These are phyloP conservation scores for Aspergillus texensis DNA, from an alignment of 2,329 filamentous ascomycete genomes.

Conservation along the genomic window DNA sequence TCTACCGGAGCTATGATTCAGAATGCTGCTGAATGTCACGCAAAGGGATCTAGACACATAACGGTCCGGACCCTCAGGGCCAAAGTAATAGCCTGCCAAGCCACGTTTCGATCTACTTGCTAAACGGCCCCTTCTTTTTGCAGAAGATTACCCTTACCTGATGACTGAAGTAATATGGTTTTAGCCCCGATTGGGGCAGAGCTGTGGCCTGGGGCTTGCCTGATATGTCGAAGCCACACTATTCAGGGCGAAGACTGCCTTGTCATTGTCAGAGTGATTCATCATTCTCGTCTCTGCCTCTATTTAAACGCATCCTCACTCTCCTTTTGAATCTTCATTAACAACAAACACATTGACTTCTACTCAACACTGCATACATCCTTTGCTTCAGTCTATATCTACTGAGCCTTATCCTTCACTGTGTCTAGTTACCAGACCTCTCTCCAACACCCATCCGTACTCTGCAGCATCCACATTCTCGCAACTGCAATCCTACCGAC, in stretches of 20 bases:
- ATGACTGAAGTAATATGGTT: conserved; percentile 4
- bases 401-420: neutral
- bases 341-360: neutral
- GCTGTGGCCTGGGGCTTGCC: neutral
- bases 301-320: neutral
- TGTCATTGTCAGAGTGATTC: conserved; percentile 3
- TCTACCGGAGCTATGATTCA: neutral
- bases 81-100: neutral
- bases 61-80: neutral
- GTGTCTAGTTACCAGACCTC: neutral
- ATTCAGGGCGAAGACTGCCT: conserved; percentile 1
- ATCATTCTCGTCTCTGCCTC: neutral
- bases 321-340: neutral
- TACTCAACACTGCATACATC: neutral
- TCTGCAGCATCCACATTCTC: neutral
- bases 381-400: neutral
- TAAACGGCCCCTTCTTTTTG: conserved; percentile 1
- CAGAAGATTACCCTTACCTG: neutral
- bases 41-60: neutral
- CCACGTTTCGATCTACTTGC: conserved; percentile 1
- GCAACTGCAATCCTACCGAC: neutral
- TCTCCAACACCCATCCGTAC: neutral
- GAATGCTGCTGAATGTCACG: neutral
- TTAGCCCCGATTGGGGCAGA: conserved; percentile 7
- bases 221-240: conserved; percentile 4